Conservation (phyloP, 768 basidiomycete genomes). For the Fibroporia radiculosa region DNA sequence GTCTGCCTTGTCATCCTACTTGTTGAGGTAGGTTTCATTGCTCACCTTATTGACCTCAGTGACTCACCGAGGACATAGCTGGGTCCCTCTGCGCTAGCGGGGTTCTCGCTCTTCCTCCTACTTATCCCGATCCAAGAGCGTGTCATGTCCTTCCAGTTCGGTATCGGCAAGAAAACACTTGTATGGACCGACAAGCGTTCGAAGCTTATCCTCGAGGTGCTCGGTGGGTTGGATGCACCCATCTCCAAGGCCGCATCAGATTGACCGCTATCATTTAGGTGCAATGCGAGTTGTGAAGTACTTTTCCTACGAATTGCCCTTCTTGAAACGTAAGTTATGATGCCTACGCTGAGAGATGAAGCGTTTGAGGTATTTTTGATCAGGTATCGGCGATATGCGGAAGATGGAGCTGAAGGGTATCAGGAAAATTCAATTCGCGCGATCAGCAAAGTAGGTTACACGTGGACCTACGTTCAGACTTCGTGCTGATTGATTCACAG, state of each 20-base stretch:
- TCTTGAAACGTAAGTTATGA: slow-evolving; percentile 44
- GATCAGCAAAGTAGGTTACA: slow-evolving; percentile 49
- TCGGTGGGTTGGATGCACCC: slow-evolving; percentile 33
- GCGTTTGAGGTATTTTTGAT: not conserved
- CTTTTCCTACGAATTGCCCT: slow-evolving; percentile 66
- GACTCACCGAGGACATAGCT: slow-evolving; percentile 30
- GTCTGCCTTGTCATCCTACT: slow-evolving; percentile 55
- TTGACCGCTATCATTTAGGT: slow-evolving; percentile 21
- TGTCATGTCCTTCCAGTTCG: slow-evolving; percentile 52
- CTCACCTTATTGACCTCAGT: not conserved
- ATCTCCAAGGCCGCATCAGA: not conserved
- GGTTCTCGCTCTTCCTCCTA: slow-evolving; percentile 58
- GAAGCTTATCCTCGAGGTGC: slow-evolving; percentile 55
- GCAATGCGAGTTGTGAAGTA: slow-evolving; percentile 72
- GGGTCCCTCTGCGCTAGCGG: slow-evolving; percentile 62
- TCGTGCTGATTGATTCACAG: slow-evolving; percentile 23
- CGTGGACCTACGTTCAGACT: not conserved
- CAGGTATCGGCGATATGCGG: slow-evolving; percentile 49
- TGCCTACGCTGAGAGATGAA: not conserved
- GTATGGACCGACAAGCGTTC: slow-evolving; percentile 57
- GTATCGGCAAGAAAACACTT: slow-evolving; percentile 46
- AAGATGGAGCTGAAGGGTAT: slow-evolving; percentile 48
- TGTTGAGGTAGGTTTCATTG: slow-evolving; percentile 35
- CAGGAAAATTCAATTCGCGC: slow-evolving; percentile 48
- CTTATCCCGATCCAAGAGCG: slow-evolving; percentile 57